phyloP scores from a whole-genome alignment of 345 rosid genomes.

The Eucalyptus tenuipes region DNA sequence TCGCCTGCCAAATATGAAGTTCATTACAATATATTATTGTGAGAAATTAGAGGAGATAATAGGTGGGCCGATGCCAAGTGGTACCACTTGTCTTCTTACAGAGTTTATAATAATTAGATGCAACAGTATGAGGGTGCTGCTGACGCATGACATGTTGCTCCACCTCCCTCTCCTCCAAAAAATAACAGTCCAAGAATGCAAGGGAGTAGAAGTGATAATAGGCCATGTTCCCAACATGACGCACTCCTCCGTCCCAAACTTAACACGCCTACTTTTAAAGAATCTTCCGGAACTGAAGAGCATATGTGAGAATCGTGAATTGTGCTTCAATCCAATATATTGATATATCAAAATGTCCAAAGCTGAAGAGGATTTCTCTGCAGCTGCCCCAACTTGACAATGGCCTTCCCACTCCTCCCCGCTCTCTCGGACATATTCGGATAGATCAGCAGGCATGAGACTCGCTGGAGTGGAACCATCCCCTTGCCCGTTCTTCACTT shows the following conservation, averaged over 20 bases:
- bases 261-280: rapidly evolving
- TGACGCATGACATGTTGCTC: no score
- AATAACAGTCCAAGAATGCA: rapidly evolving
- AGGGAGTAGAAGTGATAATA: no score
- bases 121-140: neutral
- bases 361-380: rapidly evolving
- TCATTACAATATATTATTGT: rapidly evolving
- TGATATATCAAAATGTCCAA: rapidly evolving
- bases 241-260: rapidly evolving
- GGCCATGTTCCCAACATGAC: no score
- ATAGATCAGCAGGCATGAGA: rapidly evolving
- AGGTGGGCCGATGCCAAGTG: neutral
- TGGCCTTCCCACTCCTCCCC: rapidly evolving
- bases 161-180: rapidly evolving
- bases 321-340: rapidly evolving
- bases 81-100: neutral
- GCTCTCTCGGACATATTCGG: rapidly evolving
- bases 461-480: rapidly evolving
- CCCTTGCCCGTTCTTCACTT: rapidly evolving
- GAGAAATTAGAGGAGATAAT: constrained; percentile 2
- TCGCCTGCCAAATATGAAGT: neutral
- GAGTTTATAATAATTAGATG: rapidly evolving
- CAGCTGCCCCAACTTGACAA: no score
- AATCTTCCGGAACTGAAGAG: rapidly evolving
- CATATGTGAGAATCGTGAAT: rapidly evolving